Evolutionary conservation across 179 eudicot species (phyloP), one percentile per base, ranked within the genome.

Genomic region (Carnegiea gigantea): DNA sequence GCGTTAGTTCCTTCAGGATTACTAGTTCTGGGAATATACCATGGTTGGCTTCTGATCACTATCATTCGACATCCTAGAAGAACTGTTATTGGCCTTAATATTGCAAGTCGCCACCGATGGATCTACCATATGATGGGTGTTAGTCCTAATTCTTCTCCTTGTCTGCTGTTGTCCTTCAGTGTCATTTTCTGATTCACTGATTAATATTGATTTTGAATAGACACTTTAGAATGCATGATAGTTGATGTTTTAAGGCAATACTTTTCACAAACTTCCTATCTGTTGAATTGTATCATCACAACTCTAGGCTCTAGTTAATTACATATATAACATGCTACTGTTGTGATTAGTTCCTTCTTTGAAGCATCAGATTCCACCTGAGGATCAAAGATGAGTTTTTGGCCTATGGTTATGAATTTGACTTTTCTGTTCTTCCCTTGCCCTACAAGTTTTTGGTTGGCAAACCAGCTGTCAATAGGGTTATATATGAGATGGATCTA

Each of bases 61-160:
- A 85, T 94, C 9, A n/a, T 40, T 1, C 82, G 83, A 1, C 18
- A 53, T 70, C 95, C 98, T 33, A 76, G 57, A 14, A 86, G 81
- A 46, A 93, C 98, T 77, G 95, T 94, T n/a, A 84, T 94, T 11
- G 97, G 95, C 21, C 85, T 94, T 24, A 94, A 94, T 75, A 79
- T 91, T 18, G 84, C 86, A 75, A 88, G 91, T 76, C 91, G 98
- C 15, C 86, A 76, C 33, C 88, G 81, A 62, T 94, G 98, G 97
- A 91, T 89, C 70, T 82, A 64, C 83, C 85, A 86, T 83, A 83
- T 94, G 86, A 94, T 94, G 98, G 48, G 84, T 48, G 97, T 93
- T 23, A 84, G 93, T 83, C 23, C 23, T 5, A 1, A 15, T 36
- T 36, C 73, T 36, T 18, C 23, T 70, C 2, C 10, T 30, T 8